These are phyloP conservation scores for Aureobasidium sp. DNA, from an alignment of 2,329 filamentous ascomycete genomes.

Conservation along the genomic window DNA sequence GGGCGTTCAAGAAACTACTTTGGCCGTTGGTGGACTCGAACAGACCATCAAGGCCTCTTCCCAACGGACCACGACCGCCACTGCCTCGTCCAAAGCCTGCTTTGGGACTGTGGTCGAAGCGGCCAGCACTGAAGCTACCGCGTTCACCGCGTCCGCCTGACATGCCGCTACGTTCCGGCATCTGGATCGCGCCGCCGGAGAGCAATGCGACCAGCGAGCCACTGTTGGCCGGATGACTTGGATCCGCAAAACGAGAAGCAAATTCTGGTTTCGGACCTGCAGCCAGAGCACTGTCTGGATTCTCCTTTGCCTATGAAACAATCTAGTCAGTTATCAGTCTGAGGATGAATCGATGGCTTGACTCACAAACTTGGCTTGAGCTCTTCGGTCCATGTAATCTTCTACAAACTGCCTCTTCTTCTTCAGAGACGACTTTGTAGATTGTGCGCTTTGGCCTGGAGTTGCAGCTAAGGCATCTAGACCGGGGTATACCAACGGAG, in stretches of 20 bases:
- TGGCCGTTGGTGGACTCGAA: background rate
- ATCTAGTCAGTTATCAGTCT: background rate
- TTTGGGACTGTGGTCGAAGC: background rate
- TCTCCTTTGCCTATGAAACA: background rate
- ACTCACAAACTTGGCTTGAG: slow-evolving; percentile 39
- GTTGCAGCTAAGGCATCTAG: slow-evolving; percentile 28
- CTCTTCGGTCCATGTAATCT: slow-evolving; percentile 44
- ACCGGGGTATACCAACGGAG: slow-evolving; percentile 42
- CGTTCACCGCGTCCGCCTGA: background rate
- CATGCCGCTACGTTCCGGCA: background rate
- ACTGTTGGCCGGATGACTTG: slow-evolving; percentile 44
- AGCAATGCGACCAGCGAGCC: slow-evolving; percentile 42
- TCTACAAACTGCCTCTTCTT: slow-evolving; percentile 35
- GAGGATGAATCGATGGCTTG: background rate
- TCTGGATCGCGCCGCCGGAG: slow-evolving; percentile 37
- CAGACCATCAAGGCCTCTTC: background rate
- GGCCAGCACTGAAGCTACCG: background rate
- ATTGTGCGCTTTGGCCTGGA: background rate
- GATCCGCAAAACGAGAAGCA: slow-evolving; percentile 44
- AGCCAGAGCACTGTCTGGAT: background rate
- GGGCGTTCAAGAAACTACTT: too few relatives aligned
- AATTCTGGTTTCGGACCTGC: slow-evolving; percentile 36
- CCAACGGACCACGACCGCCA: background rate
- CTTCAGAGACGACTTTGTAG: slow-evolving; percentile 24
- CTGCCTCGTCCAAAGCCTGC: background rate